phyloP scores from a whole-genome alignment of 257 asterid genomes.

The Schizonepeta tenuifolia region DNA sequence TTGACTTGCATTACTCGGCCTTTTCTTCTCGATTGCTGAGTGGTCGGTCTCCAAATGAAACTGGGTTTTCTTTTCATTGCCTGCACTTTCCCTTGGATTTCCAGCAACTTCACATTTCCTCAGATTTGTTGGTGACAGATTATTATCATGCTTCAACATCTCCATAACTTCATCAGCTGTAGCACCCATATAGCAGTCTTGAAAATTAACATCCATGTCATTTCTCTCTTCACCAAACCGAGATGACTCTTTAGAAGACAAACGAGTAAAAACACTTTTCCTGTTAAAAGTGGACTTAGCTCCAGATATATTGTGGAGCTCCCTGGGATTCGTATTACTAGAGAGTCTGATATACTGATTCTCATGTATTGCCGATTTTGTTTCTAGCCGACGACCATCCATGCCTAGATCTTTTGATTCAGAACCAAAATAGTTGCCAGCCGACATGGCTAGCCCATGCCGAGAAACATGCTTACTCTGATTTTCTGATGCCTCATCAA shows the following conservation, averaged over 20 bases:
- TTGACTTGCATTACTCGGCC: conserved; percentile 26
- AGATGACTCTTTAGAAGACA: conserved; percentile 38
- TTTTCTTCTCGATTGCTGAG: conserved; percentile 33
- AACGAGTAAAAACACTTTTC: conserved; percentile 72
- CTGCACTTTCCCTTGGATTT: conserved; percentile 34
- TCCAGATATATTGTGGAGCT: conserved; percentile 34
- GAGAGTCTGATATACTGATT: conserved; percentile 18
- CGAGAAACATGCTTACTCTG: conserved; percentile 33
- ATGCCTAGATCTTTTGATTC: conserved; percentile 25
- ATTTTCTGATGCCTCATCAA: conserved; percentile 33
- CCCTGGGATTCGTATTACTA: conserved; percentile 31
- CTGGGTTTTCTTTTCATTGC: conserved; percentile 34
- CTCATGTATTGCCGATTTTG: conserved; percentile 40
- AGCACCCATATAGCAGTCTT: conserved; percentile 45
- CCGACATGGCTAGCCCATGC: conserved; percentile 36
- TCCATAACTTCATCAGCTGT: conserved; percentile 75
- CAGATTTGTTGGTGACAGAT: conserved; percentile 33
- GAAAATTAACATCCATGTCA: conserved; percentile 19
- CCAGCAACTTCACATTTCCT: conserved; percentile 37
- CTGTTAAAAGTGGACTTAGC: conserved; percentile 42
- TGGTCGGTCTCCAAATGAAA: conserved; percentile 26
- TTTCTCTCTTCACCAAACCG: conserved; percentile 31
- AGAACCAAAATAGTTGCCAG: conserved; percentile 31
- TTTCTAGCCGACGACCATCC: conserved; percentile 34
- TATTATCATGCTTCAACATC: conserved; percentile 44